Base-by-base conservation (phyloP, 495 filamentous ascomycete species). In the Talaromyces trachyspermus region DNA sequence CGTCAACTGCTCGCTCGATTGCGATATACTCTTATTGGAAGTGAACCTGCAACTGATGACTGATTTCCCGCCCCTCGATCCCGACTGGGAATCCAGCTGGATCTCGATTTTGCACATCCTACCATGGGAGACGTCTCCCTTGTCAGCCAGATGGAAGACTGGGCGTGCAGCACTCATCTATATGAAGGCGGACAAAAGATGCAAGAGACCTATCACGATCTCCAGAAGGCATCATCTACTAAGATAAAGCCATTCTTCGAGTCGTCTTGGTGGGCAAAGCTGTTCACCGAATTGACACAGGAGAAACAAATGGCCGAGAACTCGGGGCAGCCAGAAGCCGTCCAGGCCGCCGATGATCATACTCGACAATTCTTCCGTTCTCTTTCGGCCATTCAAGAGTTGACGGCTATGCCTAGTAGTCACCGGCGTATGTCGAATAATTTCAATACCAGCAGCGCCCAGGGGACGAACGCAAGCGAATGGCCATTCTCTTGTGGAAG, bases 401-500 rank as follows among this genome's bases (percentile, higher is more conserved):
- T 79, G 4, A 65, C 66, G 17, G 70, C 70, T 14, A 55, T 55
- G 0, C 53, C 63, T 11, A 50, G 61, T 20, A 65, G 49, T 41
- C 57, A 61, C 22, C 59, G 62, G 5, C 60, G 61, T 0, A 45
- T 65, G 8, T 57, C 63, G 2, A 66, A 48, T 37, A 64, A 61
- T 47, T 54, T 61, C 11, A 49, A 47, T 12, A n/a, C 39, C 27
- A 50, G n/a, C n/a, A n/a, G 37, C 11, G 15, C 35, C 1, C 51
- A 62, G 18, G 44, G 56, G 62, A 65, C 10, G 61, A 70, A 24
- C 65, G 62, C 43, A 66, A 69, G 51, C 58, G 69, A 17, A 67
- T 76, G 57, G 72, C 75, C 3, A 63, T 78, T 38, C 49, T 79
- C 9, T 59, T 76, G 9, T 79, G 75, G 75, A 75, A 70, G 39